Evolutionary conservation across 2,329 filamentous ascomycete species (phyloP).

Genomic region (Fusarium udum): DNA sequence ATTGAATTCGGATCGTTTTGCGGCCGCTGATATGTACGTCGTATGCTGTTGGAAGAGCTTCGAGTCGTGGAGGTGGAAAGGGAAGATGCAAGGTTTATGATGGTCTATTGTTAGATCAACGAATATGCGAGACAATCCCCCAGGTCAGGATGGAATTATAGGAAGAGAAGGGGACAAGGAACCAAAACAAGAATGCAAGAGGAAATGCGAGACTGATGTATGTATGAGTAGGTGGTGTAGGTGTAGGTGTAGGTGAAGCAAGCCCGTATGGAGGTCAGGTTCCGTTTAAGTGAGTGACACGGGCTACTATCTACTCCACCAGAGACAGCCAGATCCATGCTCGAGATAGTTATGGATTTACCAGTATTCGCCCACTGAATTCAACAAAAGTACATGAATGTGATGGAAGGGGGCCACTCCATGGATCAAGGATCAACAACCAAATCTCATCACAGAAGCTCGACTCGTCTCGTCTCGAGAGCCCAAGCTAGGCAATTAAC

Average conservation of each 20-base stretch:
- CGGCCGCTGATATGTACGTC: neutral
- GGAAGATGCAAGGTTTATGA: constrained; percentile 15
- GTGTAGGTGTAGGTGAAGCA: neutral
- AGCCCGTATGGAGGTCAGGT: constrained; percentile 22
- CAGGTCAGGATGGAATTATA: neutral
- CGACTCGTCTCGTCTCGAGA: neutral
- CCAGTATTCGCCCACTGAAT: neutral
- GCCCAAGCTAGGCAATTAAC: neutral
- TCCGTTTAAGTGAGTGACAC: constrained; percentile 16
- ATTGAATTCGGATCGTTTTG: constrained; percentile 9
- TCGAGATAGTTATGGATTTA: neutral
- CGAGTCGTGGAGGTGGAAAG: neutral
- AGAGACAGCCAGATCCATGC: constrained; percentile 10
- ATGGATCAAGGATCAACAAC: constrained; percentile 28
- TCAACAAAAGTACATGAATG: neutral
- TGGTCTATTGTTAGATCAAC: constrained; percentile 13
- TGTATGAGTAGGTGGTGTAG: neutral
- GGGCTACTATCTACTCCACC: neutral
- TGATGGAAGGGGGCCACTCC: constrained; percentile 1
- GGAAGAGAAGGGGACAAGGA: constrained; percentile 6
- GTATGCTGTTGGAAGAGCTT: constrained; percentile 11
- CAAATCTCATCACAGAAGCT: constrained; percentile 28
- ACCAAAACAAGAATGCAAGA: constrained; percentile 13
- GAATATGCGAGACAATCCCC: constrained; percentile 8
- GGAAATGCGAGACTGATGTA: constrained; percentile 21